Base-by-base conservation (phyloP, 345 rosid species). In the Dipteronia dyeriana region DNA sequence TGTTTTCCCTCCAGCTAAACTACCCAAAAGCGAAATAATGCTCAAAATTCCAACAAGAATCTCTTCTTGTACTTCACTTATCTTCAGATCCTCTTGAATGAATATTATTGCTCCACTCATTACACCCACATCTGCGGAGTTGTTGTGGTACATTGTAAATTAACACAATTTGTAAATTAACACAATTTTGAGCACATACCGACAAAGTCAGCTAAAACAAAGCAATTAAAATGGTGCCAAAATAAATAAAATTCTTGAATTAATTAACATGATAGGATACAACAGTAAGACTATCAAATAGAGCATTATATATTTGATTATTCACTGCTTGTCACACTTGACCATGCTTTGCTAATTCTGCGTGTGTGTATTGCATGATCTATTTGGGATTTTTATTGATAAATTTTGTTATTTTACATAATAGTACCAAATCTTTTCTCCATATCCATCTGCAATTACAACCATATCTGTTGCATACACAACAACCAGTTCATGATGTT, bases 21-120 rank as follows among this genome's bases (percentile, higher is more conserved):
- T 85, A 74, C 94, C 92, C 20, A 90, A 73, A 19, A 90, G 85
- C 13, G 94, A 90, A 29, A 88, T 62, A 57, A 90, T 83, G 84
- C 94, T 88, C 73, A 90, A 80, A 66, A 85, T 83, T 59, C 94
- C 94, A 38, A 88, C 82, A 5, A 88, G 85, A 60, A 90, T 71
- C 82, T 90, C 94, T 79, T 79, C 79, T 53, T 90, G 91, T 22
- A 87, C 75, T 74, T 87, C 86, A 12, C 84, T 73, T 60, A 90
- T 83, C 38, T 88, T 83, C 25, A 88, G 78, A 78, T 88, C 94
- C 72, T 87, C 84, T 26, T 87, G 77, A 62, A 90, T 88, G 75
- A 85, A 90, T 83, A 87, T 78, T 67, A 87, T 84, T 39, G 92
- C 94, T 79, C 94, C 92, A 70, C 92, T 86, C 94, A 90, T 90